Conservation (phyloP, 176 grass and related monocot genomes). For the Eleusine coracana region DNA sequence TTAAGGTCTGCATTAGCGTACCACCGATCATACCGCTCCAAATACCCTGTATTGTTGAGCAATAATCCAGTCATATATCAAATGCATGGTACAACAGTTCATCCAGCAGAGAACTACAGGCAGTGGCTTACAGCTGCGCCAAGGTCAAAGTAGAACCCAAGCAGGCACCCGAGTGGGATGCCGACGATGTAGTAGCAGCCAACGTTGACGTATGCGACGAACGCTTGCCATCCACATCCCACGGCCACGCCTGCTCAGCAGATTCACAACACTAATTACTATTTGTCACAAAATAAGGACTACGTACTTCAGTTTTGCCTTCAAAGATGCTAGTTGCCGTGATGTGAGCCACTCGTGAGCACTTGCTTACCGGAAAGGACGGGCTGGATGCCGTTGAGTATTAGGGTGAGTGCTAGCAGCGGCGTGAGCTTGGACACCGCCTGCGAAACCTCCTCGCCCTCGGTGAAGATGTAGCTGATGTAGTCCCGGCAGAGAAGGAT, state of each 20-base stretch:
- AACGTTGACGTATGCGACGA: slow-evolving; percentile 56
- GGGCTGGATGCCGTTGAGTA: slow-evolving; percentile 72
- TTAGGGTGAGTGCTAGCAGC: slow-evolving; percentile 55
- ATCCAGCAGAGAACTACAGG: not conserved
- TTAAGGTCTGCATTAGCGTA: slow-evolving; percentile 74
- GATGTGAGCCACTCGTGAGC: no score
- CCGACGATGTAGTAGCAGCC: slow-evolving; percentile 56
- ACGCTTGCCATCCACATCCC: slow-evolving; percentile 57
- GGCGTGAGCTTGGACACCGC: slow-evolving; percentile 52
- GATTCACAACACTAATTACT: not conserved
- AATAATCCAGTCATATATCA: not conserved
- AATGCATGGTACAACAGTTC: not conserved
- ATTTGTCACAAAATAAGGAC: no score
- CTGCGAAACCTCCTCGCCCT: slow-evolving; percentile 45
- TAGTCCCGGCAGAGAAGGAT: slow-evolving; percentile 45
- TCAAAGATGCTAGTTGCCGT: not conserved
- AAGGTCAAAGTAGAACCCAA: slow-evolving; percentile 49
- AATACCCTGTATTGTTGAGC: slow-evolving; percentile 51
- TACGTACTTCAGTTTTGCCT: not conserved
- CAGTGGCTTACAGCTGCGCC: slow-evolving; percentile 31
- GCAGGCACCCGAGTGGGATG: slow-evolving; percentile 42
- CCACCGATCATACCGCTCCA: slow-evolving; percentile 87
- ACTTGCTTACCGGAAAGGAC: slow-evolving; percentile 57
- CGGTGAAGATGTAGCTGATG: slow-evolving; percentile 66
- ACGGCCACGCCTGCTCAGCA: slow-evolving; percentile 40